Evolutionary conservation across 495 filamentous ascomycete genomes (phyloP), one percentile per base, ranked within the genome.

Genomic region (Bacidia rubella): DNA sequence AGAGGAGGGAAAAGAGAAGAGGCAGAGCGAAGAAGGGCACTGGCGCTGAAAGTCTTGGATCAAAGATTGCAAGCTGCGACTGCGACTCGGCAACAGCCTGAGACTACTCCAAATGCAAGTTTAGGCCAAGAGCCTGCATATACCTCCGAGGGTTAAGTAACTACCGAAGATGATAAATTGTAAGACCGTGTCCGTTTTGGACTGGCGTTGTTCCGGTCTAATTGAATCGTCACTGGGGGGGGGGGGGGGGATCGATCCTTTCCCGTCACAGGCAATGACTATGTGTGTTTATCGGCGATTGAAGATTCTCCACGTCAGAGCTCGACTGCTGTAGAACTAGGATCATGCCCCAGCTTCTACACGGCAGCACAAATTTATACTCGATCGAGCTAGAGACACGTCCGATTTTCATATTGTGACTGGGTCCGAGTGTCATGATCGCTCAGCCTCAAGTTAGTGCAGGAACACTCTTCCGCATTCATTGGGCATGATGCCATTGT

Each of bases 1-100:
- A 64, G 63, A 22, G 70, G 69, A 12, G 75, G 69, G 35, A 77
- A 81, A 44, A 78, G 90, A 52, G 93, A 92, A 47, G 92, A 98
- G 65, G 88, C 92, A 1, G 92, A 98, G 70, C 71, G 92, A 52
- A 77, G 92, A 64, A 76, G 92, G 57, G 89, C 89, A 3, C 65
- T 98, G 46, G 92, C 92, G 3, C 71, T 98, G 38, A 89, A 87
- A 63, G 92, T 88, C 12, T 68, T 98, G 52, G 92, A 98, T 64
- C 89, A 95, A 68, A 75, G 92, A 56, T 68, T 98, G 48, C 81
- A 94, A 66, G 85, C 87, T 27, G 88, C 89, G 5, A 81, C 86
- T 22, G 76, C 73, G 2, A 72, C 63, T 49, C 67, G 62, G 50
- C 46, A 60, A 24, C 66, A 68, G 27, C 53, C 66, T 17, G 25